Evolutionary conservation across 805 yeast species (phyloP).

Genomic region (Starmerella floris): DNA sequence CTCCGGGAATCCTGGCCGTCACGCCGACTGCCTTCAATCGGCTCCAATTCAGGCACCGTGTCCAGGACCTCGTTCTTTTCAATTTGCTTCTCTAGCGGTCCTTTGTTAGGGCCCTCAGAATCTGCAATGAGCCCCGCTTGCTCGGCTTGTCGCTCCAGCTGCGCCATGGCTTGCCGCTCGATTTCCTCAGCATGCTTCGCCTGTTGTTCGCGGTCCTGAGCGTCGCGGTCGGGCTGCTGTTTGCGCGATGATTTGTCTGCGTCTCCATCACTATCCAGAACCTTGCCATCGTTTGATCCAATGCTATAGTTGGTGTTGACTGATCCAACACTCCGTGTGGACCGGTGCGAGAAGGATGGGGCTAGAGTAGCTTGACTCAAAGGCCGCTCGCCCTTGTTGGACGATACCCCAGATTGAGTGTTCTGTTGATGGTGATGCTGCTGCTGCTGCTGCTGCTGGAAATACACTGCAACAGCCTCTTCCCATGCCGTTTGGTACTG

Average conservation of each 20-base stretch:
- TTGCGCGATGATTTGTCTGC: not conserved
- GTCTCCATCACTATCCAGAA: too few relatives aligned
- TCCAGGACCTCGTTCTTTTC: not conserved
- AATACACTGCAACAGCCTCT: constrained; percentile 1
- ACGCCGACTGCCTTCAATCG: not conserved
- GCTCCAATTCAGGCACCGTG: not conserved
- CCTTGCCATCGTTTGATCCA: not conserved
- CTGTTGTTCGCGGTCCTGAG: not conserved
- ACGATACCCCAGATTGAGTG: not conserved
- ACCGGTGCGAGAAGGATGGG: not conserved
- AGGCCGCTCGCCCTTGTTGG: not conserved
- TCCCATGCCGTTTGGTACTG: constrained; percentile 11
- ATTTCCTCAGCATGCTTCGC: too few relatives aligned
- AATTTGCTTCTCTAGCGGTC: not conserved
- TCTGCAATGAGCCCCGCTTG: not conserved
- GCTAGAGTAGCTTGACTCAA: not conserved
- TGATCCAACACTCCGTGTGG: constrained; percentile 1
- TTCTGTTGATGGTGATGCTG: not conserved
- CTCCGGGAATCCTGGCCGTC: too few relatives aligned
- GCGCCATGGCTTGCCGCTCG: not conserved
- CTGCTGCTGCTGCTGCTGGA: not conserved
- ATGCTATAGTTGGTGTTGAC: not conserved
- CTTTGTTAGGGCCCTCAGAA: too few relatives aligned
- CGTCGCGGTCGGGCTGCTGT: not conserved
- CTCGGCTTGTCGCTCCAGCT: not conserved